A percentile compares a stretch with the other conserved stretches of the same genome.
Conservation (phyloP, 2,329 filamentous ascomycete genomes). For the Ophiostoma ulmi region DNA sequence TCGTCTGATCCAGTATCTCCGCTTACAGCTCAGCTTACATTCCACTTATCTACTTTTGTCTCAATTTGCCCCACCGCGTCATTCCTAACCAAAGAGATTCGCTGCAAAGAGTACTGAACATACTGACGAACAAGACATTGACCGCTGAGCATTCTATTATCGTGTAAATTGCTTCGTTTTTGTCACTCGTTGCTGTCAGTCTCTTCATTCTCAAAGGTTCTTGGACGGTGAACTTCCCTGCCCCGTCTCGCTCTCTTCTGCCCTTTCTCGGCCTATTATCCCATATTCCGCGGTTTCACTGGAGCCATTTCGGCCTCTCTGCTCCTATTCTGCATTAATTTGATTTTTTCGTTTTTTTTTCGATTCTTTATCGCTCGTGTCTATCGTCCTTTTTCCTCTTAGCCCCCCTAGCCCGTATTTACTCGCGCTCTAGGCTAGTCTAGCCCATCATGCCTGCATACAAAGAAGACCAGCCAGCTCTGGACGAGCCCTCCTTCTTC, state of each 20-base stretch:
- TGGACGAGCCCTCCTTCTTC: slow-evolving; percentile 14
- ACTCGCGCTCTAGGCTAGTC: slow-evolving; percentile 19
- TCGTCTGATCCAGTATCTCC: neutral
- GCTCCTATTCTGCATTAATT: neutral
- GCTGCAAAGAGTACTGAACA: neutral
- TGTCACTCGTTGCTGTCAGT: neutral
- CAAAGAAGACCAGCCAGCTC: slow-evolving; percentile 18
- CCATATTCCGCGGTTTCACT: neutral
- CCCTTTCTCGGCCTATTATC: neutral
- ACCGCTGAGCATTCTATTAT: neutral
- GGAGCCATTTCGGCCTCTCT: neutral
- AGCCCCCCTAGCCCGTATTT: slow-evolving; percentile 5
- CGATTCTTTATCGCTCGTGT: slow-evolving; percentile 5
- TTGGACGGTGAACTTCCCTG: too few relatives aligned
- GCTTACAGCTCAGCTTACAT: neutral
- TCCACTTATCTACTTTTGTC: slow-evolving; percentile 11
- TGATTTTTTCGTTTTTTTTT: neutral
- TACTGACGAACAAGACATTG: neutral
- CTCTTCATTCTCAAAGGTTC: neutral
- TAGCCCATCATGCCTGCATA: slow-evolving; percentile 14
- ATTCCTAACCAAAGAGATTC: slow-evolving; percentile 7
- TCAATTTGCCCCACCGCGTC: slow-evolving; percentile 8
- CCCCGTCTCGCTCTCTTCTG: neutral
- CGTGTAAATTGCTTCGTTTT: slow-evolving; percentile 6
- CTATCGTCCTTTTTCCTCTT: slow-evolving; percentile 15